Evolutionary conservation across 441 rosid species (phyloP).

Genomic region (Erodium trifolium): DNA sequence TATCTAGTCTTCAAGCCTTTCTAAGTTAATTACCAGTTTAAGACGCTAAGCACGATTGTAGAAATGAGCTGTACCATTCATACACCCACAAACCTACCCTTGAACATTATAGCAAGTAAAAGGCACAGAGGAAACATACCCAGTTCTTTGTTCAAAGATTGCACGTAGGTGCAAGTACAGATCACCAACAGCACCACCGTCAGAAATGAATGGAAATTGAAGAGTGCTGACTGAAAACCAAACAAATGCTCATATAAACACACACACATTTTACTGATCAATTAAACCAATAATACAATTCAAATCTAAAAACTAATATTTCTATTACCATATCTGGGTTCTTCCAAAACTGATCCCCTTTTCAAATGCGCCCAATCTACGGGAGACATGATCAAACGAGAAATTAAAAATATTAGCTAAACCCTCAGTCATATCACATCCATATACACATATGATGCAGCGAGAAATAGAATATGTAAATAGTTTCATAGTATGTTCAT

Average conservation of each 20-base stretch:
- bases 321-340: slow-evolving; percentile 4
- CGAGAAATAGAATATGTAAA: background rate
- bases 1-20: background rate
- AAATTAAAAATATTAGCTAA: background rate
- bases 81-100: background rate
- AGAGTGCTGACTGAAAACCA: slow-evolving; percentile 66
- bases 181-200: slow-evolving; percentile 86
- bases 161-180: slow-evolving; percentile 88
- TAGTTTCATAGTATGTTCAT: background rate
- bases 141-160: slow-evolving; percentile 78
- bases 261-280: background rate
- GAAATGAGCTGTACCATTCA: background rate
- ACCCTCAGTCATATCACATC: background rate
- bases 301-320: background rate
- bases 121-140: slow-evolving; percentile 33
- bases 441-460: background rate
- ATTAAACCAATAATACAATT: background rate
- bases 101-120: background rate
- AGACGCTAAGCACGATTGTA: background rate
- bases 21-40: background rate
- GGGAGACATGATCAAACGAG: background rate
- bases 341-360: background rate
- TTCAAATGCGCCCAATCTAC: background rate
- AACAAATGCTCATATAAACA: slow-evolving; percentile 2
- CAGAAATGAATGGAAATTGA: slow-evolving; percentile 85